A percentile compares a stretch with the other conserved stretches of the same genome.
Evolutionary conservation across 108 stramenopile species (phyloP).

Genomic region (Cylindrotheca fusiformis): DNA sequence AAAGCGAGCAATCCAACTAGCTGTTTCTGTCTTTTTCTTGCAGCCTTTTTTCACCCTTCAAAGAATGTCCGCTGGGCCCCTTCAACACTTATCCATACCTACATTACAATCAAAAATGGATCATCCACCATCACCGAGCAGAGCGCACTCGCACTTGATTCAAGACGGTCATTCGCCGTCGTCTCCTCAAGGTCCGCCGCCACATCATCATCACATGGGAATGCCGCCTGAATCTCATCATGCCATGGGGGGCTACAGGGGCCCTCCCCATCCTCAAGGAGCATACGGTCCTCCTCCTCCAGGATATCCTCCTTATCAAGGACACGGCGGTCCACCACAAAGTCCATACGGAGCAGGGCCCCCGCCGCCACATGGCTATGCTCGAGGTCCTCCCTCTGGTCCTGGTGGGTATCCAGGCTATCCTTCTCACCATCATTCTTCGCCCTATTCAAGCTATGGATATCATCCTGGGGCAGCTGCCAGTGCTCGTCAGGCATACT

Average conservation of each 20-base stretch:
- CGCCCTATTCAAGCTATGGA: constrained; percentile 5
- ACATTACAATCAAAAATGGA: constrained; percentile 6
- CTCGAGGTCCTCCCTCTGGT: neutral
- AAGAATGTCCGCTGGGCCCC: too few relatives aligned
- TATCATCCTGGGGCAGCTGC: constrained; percentile 9
- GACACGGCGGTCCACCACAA: neutral
- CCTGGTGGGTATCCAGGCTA: constrained; percentile 6
- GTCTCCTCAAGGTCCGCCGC: neutral
- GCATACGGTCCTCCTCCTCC: neutral
- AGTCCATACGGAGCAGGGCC: constrained; percentile 2
- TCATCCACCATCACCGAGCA: constrained; percentile 10
- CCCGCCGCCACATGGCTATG: constrained; percentile 1
- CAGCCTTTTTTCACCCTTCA: too few relatives aligned
- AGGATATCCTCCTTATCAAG: neutral
- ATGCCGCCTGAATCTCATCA: neutral
- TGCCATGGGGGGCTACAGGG: neutral
- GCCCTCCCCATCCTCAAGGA: neutral
- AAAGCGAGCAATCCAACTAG: too few relatives aligned
- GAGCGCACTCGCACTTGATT: neutral
- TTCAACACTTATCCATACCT: neutral
- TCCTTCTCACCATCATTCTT: constrained; percentile 10
- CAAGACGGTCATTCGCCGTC: constrained; percentile 6
- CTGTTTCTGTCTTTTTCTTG: too few relatives aligned
- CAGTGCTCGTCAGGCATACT: neutral
- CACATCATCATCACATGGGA: neutral